Conservation (phyloP, 148 eudicot species). For the Polygonum maritimum region DNA sequence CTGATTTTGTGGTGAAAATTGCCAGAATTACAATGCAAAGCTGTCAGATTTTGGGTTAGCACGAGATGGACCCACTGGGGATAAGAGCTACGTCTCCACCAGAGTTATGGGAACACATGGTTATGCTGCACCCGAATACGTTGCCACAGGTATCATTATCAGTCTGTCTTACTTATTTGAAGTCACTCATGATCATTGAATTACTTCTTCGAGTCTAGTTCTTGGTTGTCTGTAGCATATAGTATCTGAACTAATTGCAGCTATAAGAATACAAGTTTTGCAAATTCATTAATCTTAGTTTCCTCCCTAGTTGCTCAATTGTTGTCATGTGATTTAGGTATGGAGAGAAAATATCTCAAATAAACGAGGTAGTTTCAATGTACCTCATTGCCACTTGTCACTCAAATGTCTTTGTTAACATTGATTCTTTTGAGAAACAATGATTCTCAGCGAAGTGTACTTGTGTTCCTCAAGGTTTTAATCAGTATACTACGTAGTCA, state of each 20-base stretch:
- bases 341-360: neutral
- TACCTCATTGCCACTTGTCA: neutral
- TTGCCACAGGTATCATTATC: slow-evolving; percentile 24
- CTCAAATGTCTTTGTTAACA: neutral
- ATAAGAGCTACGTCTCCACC: slow-evolving; percentile 28
- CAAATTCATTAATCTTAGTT: neutral
- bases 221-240: neutral
- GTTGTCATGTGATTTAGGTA: neutral
- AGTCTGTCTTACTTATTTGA: neutral
- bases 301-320: neutral
- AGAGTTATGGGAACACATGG: slow-evolving; percentile 36
- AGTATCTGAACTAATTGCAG: neutral
- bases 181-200: neutral
- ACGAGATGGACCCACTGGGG: slow-evolving; percentile 32
- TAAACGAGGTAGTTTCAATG: neutral
- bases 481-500: neutral
- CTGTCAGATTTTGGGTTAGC: slow-evolving; percentile 37
- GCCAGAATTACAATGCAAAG: slow-evolving; percentile 28
- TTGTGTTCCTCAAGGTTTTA: neutral
- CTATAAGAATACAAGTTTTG: neutral
- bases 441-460: neutral
- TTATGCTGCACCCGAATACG: slow-evolving; percentile 36
- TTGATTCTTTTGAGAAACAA: neutral
- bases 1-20: slow-evolving; percentile 1
- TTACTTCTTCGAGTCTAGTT: neutral